A percentile compares a stretch with the other conserved stretches of the same genome.
Conservation (phyloP, 768 basidiomycete genomes). For the Saitozyma sp. region DNA sequence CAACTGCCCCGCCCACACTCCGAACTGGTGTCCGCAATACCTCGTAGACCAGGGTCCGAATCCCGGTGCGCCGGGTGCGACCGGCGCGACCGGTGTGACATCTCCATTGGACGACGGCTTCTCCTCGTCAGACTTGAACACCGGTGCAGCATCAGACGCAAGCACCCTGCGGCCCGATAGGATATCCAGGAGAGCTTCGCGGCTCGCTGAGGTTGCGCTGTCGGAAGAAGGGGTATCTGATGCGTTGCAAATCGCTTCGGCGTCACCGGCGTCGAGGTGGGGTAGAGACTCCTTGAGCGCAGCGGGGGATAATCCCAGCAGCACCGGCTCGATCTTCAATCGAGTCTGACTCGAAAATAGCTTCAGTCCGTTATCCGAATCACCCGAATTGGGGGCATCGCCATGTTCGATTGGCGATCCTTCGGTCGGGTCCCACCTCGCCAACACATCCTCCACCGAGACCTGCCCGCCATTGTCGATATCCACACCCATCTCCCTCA, state of each 20-base stretch:
- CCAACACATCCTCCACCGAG: constrained; percentile 73
- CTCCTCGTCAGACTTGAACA: too few relatives aligned
- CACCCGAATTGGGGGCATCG: constrained; percentile 1
- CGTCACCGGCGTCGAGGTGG: constrained; percentile 81
- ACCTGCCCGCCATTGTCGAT: constrained; percentile 61
- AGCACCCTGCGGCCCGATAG: constrained; percentile 75
- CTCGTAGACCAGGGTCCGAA: constrained; percentile 84
- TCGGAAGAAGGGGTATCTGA: not conserved
- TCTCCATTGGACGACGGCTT: not conserved
- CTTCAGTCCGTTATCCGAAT: constrained; percentile 1
- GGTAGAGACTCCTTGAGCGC: constrained; percentile 76
- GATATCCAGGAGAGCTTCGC: constrained; percentile 70
- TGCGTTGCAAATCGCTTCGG: constrained; percentile 65
- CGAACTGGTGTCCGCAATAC: constrained; percentile 69
- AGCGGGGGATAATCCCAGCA: constrained; percentile 72
- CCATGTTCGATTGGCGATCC: not conserved
- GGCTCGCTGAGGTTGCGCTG: constrained; percentile 43
- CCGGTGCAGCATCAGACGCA: constrained; percentile 51
- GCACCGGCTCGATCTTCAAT: constrained; percentile 44
- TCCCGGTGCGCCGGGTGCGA: constrained; percentile 16
- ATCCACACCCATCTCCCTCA: constrained; percentile 60
- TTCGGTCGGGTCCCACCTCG: constrained; percentile 60
- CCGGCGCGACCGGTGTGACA: constrained; percentile 40
- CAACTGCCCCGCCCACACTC: constrained; percentile 82
- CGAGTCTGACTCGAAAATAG: constrained; percentile 29